Evolutionary conservation across 2,329 filamentous ascomycete genomes (phyloP), one percentile per base, ranked within the genome.

Genomic region (Escovopsis sp.): DNA sequence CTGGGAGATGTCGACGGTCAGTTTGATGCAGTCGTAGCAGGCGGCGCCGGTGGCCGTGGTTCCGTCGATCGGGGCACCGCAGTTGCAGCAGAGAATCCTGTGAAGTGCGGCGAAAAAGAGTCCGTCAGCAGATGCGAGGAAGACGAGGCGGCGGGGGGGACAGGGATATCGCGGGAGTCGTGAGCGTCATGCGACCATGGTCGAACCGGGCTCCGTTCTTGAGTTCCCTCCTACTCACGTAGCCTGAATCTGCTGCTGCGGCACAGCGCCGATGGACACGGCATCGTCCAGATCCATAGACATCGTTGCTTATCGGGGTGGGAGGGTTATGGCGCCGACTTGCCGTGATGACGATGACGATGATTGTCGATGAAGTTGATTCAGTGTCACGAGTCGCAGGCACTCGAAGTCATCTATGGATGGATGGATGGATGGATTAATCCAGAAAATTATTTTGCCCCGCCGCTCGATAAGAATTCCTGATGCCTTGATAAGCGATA

Each of bases 21-120:
- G 76, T 62, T 94, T 94, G 58, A 96, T 79, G 63, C 91, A 96
- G 69, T 96, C 89, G 62, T 86, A 86, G 67, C 91, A 98, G 43
- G 95, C 79, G 34, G 91, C 88, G 47, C 87, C 87, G 41, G 83
- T 80, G 24, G 84, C 72, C 12, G 79, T 77, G 14, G 87, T 94
- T 61, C 91, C 91, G 63, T 95, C 88, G 55, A 98, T 94, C 33
- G 89, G 81, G 46, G 85, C 87, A 57, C 89, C 91, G 63, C 91
- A 98, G 71, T 96, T 94, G 69, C 86, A 94, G 65, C 91, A 98
- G 44, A 98, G 82, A 57, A 96, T 94, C 39, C 60, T 63, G 42
- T 63, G 42, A 14, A 39, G 4, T 35, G 33, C 12, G 16, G n/a
- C n/a, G n/a, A n/a, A 31, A 39, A 36, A 20, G 20, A 20, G 6